These are phyloP conservation scores for Suhomyces panamericanus DNA, from an alignment of 1,139 yeast species.

Conservation along the genomic window DNA sequence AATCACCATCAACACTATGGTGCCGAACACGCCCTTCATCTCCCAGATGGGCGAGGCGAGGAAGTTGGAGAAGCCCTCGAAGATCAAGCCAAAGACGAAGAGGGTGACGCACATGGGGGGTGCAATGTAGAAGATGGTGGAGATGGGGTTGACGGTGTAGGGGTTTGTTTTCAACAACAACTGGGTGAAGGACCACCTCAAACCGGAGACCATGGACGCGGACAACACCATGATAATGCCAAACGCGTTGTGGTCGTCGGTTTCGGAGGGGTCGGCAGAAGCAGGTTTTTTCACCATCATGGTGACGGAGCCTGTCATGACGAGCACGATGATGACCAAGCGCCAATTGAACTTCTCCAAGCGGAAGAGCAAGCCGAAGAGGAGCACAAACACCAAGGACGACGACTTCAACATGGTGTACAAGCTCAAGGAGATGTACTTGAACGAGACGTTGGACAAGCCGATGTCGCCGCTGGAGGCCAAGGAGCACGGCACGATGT, in stretches of 20 bases:
- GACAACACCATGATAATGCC: conserved; percentile 75
- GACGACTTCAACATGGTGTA: conserved; percentile 94
- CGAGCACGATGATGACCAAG: conserved; percentile 62
- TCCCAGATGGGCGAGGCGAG: conserved; percentile 61
- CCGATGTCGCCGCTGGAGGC: conserved; percentile 96
- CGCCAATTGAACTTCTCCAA: conserved; percentile 72
- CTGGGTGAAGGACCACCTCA: conserved; percentile 95
- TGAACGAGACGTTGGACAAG: conserved; percentile 79
- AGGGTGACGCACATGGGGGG: conserved; percentile 77
- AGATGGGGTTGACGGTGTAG: conserved; percentile 69
- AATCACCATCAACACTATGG: conserved; percentile 59
- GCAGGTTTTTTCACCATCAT: conserved; percentile 71
- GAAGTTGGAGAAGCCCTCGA: conserved; percentile 67
- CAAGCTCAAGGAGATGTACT: conserved; percentile 74
- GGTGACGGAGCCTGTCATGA: conserved; percentile 81
- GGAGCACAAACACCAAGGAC: conserved; percentile 78
- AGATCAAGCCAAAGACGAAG: conserved; percentile 55
- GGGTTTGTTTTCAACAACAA: conserved; percentile 63
- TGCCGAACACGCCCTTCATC: conserved; percentile 51
- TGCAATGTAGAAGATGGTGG: conserved; percentile 78
- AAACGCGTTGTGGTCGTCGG: conserved; percentile 27
- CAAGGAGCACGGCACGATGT: conserved; percentile 78
- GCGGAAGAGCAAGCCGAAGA: conserved; percentile 80
- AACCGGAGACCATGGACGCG: conserved; percentile 82
- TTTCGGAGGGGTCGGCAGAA: conserved; percentile 9